phyloP scores from a whole-genome alignment of 2,329 filamentous ascomycete species.

The Clonostachys sp. region DNA sequence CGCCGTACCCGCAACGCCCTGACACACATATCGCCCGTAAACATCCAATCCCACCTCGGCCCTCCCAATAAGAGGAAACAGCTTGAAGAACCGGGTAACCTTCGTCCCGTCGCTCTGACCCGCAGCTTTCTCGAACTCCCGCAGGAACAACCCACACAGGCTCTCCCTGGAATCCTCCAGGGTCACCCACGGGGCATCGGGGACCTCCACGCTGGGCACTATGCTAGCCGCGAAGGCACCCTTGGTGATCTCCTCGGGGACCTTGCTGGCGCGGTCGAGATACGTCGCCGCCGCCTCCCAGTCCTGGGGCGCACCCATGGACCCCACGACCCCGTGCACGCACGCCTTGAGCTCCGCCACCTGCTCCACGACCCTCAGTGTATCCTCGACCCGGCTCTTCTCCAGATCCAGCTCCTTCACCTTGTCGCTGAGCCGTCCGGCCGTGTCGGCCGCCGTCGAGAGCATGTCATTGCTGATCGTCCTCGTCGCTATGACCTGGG shows the following conservation, averaged over 20 bases:
- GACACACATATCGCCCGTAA: constrained; percentile 93
- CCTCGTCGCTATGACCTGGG: constrained; percentile 79
- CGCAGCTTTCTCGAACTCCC: constrained; percentile 92
- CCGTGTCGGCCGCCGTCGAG: constrained; percentile 77
- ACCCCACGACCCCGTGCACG: constrained; percentile 87
- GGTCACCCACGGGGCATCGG: constrained; percentile 83
- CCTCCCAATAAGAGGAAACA: constrained; percentile 90
- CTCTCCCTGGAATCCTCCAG: constrained; percentile 84
- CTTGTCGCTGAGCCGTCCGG: constrained; percentile 77
- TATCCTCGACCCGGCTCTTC: constrained; percentile 86
- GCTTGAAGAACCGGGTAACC: constrained; percentile 95
- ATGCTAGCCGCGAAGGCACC: constrained; percentile 87
- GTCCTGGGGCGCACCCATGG: constrained; percentile 96
- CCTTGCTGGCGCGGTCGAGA: constrained; percentile 73
- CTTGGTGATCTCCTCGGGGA: constrained; percentile 75
- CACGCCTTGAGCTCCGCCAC: constrained; percentile 96
- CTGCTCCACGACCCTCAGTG: constrained; percentile 87
- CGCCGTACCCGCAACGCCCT: constrained; percentile 83
- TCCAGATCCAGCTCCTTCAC: constrained; percentile 87
- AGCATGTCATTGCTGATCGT: constrained; percentile 89
- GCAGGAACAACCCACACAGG: constrained; percentile 81
- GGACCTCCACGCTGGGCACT: constrained; percentile 93
- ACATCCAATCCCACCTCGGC: constrained; percentile 88
- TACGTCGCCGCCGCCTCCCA: constrained; percentile 97
- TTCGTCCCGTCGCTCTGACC: constrained; percentile 81